phyloP scores from a whole-genome alignment of 108 stramenopile species.

The Stephanodiscus triporus region DNA sequence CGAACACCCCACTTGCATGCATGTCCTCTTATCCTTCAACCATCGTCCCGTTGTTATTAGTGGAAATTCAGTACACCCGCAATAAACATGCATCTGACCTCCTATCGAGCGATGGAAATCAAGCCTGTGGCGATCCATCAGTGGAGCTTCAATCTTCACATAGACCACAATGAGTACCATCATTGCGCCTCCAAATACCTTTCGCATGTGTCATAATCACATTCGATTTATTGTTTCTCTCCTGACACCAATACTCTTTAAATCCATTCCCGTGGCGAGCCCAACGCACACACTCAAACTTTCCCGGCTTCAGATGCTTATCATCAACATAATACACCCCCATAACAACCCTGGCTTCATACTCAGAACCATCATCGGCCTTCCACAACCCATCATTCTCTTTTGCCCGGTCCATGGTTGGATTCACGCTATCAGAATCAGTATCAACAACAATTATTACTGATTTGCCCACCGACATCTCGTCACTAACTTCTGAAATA shows the following conservation, averaged over 20 bases:
- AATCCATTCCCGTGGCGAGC: slow-evolving; percentile 4
- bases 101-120: slow-evolving; percentile 4
- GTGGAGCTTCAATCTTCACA: background rate
- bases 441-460: too few species aligned
- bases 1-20: background rate
- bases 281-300: background rate
- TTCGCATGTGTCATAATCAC: too few species aligned
- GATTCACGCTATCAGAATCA: too few species aligned
- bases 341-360: slow-evolving; percentile 15
- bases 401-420: too few species aligned
- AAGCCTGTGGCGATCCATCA: background rate
- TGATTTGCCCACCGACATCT: too few species aligned
- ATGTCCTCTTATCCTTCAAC: background rate
- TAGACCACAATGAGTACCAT: background rate
- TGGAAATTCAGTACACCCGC: slow-evolving; percentile 4
- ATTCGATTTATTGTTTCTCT: too few species aligned
- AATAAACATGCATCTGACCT: slow-evolving; percentile 5
- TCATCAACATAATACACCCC: background rate
- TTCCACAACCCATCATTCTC: too few species aligned
- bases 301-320: background rate
- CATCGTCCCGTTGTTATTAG: slow-evolving; percentile 4
- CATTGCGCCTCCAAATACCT: background rate
- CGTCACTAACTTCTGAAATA: too few species aligned
- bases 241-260: too few species aligned
- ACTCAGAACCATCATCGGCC: background rate